A percentile compares a stretch with the other conserved stretches of the same genome.
phyloP scores from a whole-genome alignment of 441 rosid genomes.

The Pelargonium citronellum region DNA sequence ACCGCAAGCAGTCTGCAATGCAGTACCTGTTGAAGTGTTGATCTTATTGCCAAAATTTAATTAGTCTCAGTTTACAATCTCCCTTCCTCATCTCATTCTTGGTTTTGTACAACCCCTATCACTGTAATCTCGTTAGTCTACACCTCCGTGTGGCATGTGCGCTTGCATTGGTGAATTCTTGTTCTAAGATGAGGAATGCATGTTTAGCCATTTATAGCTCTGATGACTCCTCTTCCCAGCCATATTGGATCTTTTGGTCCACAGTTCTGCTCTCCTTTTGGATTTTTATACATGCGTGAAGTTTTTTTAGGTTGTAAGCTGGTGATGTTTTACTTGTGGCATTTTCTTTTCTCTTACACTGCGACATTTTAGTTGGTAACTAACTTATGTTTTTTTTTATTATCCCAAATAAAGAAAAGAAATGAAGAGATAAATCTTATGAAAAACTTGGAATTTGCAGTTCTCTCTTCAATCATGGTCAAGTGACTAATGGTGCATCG shows the following conservation, averaged over 20 bases:
- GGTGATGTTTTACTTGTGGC: background rate
- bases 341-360: background rate
- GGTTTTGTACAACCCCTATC: too few relatives aligned
- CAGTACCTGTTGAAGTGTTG: background rate
- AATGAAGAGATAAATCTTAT: background rate
- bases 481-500: slow-evolving; percentile 28
- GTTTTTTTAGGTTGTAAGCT: slow-evolving; percentile 4
- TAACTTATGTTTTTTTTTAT: slow-evolving; percentile 1
- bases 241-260: too few relatives aligned
- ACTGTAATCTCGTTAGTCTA: too few relatives aligned
- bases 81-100: too few relatives aligned
- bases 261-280: background rate
- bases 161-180: too few relatives aligned
- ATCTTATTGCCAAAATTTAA: background rate
- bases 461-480: slow-evolving; percentile 48
- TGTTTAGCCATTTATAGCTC: too few relatives aligned
- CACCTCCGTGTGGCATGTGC: too few relatives aligned
- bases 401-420: too few relatives aligned
- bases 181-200: too few relatives aligned
- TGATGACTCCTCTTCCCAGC: too few relatives aligned
- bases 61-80: too few relatives aligned
- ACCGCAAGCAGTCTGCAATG: background rate
- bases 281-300: background rate
- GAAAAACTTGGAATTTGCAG: slow-evolving; percentile 34
- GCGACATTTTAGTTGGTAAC: slow-evolving; percentile 16